A percentile compares a stretch with the other conserved stretches of the same genome.
Evolutionary conservation across 257 asterid genomes (phyloP).

Genomic region (Nicotiana paniculata): DNA sequence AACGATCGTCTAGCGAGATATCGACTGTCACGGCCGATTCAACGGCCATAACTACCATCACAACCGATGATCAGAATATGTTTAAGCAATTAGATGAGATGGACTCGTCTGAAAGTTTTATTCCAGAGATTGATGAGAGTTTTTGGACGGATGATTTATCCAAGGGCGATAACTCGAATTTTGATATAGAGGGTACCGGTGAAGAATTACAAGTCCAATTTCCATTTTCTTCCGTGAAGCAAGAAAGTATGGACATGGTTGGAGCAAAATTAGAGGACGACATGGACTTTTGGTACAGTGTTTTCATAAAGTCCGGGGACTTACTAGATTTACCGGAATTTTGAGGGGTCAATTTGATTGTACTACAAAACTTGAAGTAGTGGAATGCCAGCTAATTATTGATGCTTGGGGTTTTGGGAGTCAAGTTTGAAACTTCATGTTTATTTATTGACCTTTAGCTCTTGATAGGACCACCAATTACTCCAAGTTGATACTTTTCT

Average conservation of each 20-base stretch:
- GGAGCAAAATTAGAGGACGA: conserved; percentile 31
- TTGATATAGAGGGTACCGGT: neutral
- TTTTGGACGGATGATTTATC: conserved; percentile 57
- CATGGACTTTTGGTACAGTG: conserved; percentile 79
- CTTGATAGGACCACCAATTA: neutral
- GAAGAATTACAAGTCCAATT: conserved; percentile 12
- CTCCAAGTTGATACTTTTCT: neutral
- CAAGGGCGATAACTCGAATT: conserved; percentile 3
- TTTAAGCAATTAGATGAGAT: conserved; percentile 33
- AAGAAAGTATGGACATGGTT: conserved; percentile 13
- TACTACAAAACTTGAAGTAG: conserved; percentile 7
- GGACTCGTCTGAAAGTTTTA: conserved; percentile 35
- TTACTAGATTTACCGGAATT: conserved; percentile 64
- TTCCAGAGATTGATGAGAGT: conserved; percentile 52
- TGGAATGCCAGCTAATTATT: neutral
- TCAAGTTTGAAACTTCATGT: neutral
- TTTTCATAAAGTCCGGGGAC: conserved; percentile 57
- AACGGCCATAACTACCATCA: neutral
- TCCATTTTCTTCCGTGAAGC: conserved; percentile 2
- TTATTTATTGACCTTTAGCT: neutral
- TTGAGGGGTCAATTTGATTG: conserved; percentile 28
- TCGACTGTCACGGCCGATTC: conserved; percentile 50
- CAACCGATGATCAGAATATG: neutral
- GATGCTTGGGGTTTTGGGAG: neutral
- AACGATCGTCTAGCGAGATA: conserved; percentile 45